A percentile compares a stretch with the other conserved stretches of the same genome.
Evolutionary conservation across 805 yeast genomes (phyloP).

Genomic region (Henningerozyma blattae): DNA sequence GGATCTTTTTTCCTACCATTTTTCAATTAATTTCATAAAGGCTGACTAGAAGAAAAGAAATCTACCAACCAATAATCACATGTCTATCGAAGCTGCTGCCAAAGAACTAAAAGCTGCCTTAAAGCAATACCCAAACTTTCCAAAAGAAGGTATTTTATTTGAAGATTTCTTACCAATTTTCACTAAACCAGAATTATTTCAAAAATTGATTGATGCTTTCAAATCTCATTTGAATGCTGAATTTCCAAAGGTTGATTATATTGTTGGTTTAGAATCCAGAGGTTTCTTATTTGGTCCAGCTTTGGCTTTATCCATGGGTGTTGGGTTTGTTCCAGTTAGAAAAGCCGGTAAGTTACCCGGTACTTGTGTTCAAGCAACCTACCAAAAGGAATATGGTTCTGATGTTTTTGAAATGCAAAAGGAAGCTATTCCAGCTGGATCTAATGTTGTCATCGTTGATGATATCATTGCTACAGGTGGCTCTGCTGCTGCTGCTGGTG

Average conservation of each 20-base stretch:
- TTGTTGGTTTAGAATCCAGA: constrained; percentile 92
- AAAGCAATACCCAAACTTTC: constrained; percentile 87
- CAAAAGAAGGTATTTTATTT: constrained; percentile 80
- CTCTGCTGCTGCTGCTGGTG: constrained; percentile 88
- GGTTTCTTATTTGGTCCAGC: constrained; percentile 97
- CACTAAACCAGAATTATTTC: constrained; percentile 68
- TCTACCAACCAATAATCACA: too few species aligned
- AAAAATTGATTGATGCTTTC: constrained; percentile 71
- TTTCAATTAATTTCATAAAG: too few species aligned
- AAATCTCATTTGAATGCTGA: constrained; percentile 52
- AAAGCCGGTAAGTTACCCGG: constrained; percentile 96
- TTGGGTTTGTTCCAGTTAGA: constrained; percentile 92
- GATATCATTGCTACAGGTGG: constrained; percentile 99
- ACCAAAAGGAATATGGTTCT: constrained; percentile 83
- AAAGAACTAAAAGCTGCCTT: constrained; percentile 40
- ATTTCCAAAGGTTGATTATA: constrained; percentile 63
- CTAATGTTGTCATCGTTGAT: constrained; percentile 80
- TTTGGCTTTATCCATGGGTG: constrained; percentile 75
- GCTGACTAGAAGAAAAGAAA: background rate
- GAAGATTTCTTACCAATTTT: constrained; percentile 96
- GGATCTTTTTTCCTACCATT: too few species aligned
- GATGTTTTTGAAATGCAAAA: constrained; percentile 85
- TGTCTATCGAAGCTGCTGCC: constrained; percentile 25
- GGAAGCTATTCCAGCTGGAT: constrained; percentile 66
- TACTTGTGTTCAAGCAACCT: constrained; percentile 54